These are phyloP conservation scores for Pythium periplocum DNA, from an alignment of 352 stramenopile genomes.

Conservation along the genomic window DNA sequence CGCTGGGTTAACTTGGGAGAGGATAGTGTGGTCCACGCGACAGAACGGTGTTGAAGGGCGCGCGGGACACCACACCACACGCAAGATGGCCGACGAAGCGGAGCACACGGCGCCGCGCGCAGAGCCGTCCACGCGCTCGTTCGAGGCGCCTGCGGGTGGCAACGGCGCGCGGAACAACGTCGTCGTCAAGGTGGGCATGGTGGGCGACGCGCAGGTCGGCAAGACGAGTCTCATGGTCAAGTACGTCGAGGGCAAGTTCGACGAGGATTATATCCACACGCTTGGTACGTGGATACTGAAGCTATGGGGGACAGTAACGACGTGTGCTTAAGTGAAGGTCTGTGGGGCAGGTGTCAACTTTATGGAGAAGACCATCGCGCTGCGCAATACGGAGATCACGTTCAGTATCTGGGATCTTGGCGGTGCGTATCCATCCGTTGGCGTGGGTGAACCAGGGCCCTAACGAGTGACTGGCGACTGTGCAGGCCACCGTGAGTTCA, in stretches of 20 bases:
- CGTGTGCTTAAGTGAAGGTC: neutral
- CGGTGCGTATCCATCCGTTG: slow-evolving; percentile 22
- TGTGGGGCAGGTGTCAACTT: slow-evolving; percentile 89
- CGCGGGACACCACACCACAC: too few species aligned
- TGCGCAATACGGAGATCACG: slow-evolving; percentile 93
- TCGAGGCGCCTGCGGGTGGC: slow-evolving; percentile 21
- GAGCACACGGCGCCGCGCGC: slow-evolving; percentile 9
- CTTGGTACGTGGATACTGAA: slow-evolving; percentile 42
- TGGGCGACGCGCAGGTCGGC: slow-evolving; percentile 91
- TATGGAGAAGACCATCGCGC: slow-evolving; percentile 94
- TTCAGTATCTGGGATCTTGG: slow-evolving; percentile 95
- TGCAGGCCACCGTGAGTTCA: slow-evolving; percentile 88
- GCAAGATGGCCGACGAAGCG: slow-evolving; percentile 11
- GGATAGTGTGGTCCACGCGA: too few species aligned
- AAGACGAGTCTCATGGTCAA: slow-evolving; percentile 97
- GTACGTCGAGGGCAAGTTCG: slow-evolving; percentile 95
- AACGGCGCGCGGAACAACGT: slow-evolving; percentile 78
- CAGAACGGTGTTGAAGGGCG: too few species aligned
- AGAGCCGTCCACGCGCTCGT: slow-evolving; percentile 13
- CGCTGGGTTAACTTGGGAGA: too few species aligned
- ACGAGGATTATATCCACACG: slow-evolving; percentile 96
- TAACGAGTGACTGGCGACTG: neutral
- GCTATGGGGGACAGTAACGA: too few species aligned
- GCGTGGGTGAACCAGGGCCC: too few species aligned
- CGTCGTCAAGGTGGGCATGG: slow-evolving; percentile 91